These are phyloP conservation scores for Tetrahymena malaccensis DNA, from an alignment of 73 alveolate genomes.

Conservation along the genomic window DNA sequence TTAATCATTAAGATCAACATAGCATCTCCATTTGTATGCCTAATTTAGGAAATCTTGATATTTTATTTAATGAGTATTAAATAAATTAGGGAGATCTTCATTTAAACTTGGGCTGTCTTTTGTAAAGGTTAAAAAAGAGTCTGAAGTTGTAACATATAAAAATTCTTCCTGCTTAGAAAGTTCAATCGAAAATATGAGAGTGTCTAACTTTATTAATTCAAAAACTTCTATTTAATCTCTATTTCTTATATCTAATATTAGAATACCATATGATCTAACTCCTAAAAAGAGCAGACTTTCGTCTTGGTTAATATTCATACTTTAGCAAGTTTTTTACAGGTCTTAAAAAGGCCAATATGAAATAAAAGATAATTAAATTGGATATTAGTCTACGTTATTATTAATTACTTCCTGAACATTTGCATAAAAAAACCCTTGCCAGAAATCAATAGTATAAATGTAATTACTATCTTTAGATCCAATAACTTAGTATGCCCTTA, in stretches of 20 bases:
- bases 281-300: not conserved
- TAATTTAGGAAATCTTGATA: too few species aligned
- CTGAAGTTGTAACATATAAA: not conserved
- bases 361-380: not conserved
- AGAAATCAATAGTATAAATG: not conserved
- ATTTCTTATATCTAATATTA: not conserved
- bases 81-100: not conserved
- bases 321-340: not conserved
- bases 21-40: too few species aligned
- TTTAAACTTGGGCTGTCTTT: not conserved
- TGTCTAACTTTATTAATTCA: not conserved
- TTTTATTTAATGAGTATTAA: too few species aligned
- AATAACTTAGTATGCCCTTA: not conserved
- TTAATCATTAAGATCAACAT: too few species aligned
- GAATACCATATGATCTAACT: not conserved
- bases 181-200: not conserved
- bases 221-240: not conserved
- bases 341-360: not conserved
- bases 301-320: not conserved
- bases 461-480: not conserved
- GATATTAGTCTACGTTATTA: not conserved
- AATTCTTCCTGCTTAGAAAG: not conserved
- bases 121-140: not conserved
- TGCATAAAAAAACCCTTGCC: not conserved
- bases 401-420: not conserved